Evolutionary conservation across 1,284 basidiomycete species (phyloP).

Genomic region (Pholiota adiposa): DNA sequence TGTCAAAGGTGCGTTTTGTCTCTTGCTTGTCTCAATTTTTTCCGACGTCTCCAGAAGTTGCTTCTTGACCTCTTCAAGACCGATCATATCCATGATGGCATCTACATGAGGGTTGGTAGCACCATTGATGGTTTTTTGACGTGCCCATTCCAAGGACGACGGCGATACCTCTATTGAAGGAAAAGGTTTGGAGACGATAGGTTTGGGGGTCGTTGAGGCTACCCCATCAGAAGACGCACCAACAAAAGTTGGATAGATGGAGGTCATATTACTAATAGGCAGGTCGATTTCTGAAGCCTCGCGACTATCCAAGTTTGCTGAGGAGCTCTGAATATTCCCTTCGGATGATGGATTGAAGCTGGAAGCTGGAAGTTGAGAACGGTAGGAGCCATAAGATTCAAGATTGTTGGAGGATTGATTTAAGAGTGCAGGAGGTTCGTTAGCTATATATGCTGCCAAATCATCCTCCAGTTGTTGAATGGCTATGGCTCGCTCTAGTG

Average conservation of each 20-base stretch:
- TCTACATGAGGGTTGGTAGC: conserved; percentile 51
- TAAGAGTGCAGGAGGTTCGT: no score
- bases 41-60: conserved; percentile 52
- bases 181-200: conserved; percentile 7
- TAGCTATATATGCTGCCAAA: conserved; percentile 29
- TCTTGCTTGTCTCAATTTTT: conserved; percentile 48
- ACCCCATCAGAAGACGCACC: no score
- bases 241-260: no score
- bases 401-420: no score
- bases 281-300: no score
- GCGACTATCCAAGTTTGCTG: no score
- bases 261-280: no score
- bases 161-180: conserved; percentile 26
- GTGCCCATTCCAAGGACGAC: conserved; percentile 48
- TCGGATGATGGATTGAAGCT: no score
- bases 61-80: conserved; percentile 57
- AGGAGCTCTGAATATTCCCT: no score
- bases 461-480: conserved; percentile 26
- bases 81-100: conserved; percentile 58
- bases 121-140: conserved; percentile 50
- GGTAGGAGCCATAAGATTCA: no score
- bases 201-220: no score
- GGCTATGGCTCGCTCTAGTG: conserved; percentile 21
- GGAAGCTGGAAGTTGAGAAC: no score
- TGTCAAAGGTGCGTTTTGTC: conserved; percentile 48